Conservation (phyloP, 2,329 filamentous ascomycete species). For the Ramularia endophylla region DNA sequence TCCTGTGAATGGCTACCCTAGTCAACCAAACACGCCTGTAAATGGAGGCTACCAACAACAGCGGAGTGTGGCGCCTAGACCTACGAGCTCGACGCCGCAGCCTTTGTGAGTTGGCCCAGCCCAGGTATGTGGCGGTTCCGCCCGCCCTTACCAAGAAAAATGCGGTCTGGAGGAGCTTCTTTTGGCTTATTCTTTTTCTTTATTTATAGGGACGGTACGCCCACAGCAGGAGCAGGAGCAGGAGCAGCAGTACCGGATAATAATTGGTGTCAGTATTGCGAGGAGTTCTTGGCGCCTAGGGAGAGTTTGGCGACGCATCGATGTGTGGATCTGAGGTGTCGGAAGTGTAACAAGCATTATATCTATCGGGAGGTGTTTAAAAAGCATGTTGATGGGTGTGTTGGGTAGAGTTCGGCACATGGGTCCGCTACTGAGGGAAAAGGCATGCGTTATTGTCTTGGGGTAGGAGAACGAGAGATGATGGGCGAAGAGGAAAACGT, state of each 20-base stretch:
- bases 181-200: background rate
- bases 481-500: too few relatives aligned
- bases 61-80: constrained; percentile 13
- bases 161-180: constrained; percentile 1
- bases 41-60: constrained; percentile 24
- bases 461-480: too few relatives aligned
- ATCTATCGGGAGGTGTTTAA: constrained; percentile 5
- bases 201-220: background rate
- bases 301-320: too few relatives aligned
- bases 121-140: too few relatives aligned
- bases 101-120: constrained; percentile 17
- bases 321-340: constrained; percentile 1
- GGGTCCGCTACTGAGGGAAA: too few relatives aligned
- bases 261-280: too few relatives aligned
- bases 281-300: too few relatives aligned
- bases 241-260: background rate
- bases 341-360: constrained; percentile 1
- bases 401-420: background rate
- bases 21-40: constrained; percentile 26
- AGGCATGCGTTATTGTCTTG: too few relatives aligned
- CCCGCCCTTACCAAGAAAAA: too few relatives aligned
- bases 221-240: background rate
- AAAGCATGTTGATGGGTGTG: constrained; percentile 2
- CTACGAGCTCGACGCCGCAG: constrained; percentile 22
- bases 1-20: constrained; percentile 21